These are phyloP conservation scores for Suhomyces bokatorum DNA, from an alignment of 1,139 yeast species.

Conservation along the genomic window DNA sequence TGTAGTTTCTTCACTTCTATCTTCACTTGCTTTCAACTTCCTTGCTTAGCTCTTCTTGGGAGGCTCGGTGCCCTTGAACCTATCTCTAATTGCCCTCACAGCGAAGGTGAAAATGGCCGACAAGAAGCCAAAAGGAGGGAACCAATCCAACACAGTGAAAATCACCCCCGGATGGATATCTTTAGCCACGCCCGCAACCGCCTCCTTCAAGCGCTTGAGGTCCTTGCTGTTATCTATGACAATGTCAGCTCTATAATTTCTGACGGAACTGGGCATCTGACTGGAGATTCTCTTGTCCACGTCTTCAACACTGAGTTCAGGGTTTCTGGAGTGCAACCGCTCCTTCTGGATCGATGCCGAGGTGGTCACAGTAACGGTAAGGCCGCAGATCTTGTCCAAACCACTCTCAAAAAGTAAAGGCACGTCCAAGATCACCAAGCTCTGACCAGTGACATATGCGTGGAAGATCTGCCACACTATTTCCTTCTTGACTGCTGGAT, in stretches of 20 bases:
- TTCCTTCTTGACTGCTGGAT: constrained; percentile 80
- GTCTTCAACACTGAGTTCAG: constrained; percentile 63
- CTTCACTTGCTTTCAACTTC: too few species aligned
- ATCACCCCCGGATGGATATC: constrained; percentile 51
- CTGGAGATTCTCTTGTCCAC: constrained; percentile 71
- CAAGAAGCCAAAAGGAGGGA: constrained; percentile 52
- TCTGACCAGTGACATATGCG: constrained; percentile 53
- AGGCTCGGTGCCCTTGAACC: constrained; percentile 9
- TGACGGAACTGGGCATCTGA: constrained; percentile 68
- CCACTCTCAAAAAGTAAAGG: constrained; percentile 86
- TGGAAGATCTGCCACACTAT: constrained; percentile 58
- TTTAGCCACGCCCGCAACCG: constrained; percentile 48
- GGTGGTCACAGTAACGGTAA: constrained; percentile 69
- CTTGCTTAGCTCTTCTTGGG: constrained; percentile 1
- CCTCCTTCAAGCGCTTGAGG: constrained; percentile 46
- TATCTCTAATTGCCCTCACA: constrained; percentile 13
- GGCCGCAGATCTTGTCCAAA: constrained; percentile 70
- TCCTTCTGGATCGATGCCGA: constrained; percentile 55
- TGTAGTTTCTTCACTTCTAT: too few species aligned
- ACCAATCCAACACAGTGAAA: constrained; percentile 59
- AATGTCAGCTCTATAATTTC: constrained; percentile 61
- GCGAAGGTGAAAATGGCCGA: constrained; percentile 28
- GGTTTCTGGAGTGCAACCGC: constrained; percentile 66
- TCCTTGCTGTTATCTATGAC: constrained; percentile 65
- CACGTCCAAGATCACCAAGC: constrained; percentile 77